phyloP scores from a whole-genome alignment of 2,329 filamentous ascomycete genomes.

The Mycosphaerella sp. region DNA sequence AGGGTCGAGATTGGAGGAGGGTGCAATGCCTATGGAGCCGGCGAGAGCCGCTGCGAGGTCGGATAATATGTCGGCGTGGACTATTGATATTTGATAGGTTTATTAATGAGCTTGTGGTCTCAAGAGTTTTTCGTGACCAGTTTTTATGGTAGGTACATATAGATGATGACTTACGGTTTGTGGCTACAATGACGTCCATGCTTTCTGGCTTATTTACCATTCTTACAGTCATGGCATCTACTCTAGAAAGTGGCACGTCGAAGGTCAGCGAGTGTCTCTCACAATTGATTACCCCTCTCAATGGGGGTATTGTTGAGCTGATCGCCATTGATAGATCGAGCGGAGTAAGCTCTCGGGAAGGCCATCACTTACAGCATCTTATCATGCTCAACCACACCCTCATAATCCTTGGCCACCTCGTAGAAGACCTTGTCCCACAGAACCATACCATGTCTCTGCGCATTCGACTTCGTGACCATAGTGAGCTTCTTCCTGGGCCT shows the following conservation, averaged over 20 bases:
- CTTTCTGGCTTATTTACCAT: slow-evolving; percentile 44
- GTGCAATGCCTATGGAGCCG: slow-evolving; percentile 66
- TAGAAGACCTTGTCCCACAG: slow-evolving; percentile 45
- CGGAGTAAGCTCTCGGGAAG: too few relatives aligned
- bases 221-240: slow-evolving; percentile 45
- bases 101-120: too few relatives aligned
- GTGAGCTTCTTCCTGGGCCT: slow-evolving; percentile 44
- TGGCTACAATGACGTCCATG: slow-evolving; percentile 46
- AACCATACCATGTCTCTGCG: slow-evolving; percentile 46
- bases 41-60: slow-evolving; percentile 65
- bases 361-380: slow-evolving; percentile 38
- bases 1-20: slow-evolving; percentile 64
- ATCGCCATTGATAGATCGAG: too few relatives aligned
- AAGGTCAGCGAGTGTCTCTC: too few relatives aligned
- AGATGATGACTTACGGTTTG: slow-evolving; percentile 42
- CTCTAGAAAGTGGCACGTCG: slow-evolving; percentile 13
- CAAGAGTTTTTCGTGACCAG: too few relatives aligned
- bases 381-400: slow-evolving; percentile 40
- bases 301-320: too few relatives aligned
- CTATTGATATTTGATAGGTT: slow-evolving; percentile 13
- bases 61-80: slow-evolving; percentile 46
- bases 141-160: too few relatives aligned
- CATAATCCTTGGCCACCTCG: slow-evolving; percentile 43
- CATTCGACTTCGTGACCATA: slow-evolving; percentile 48
- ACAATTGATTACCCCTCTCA: too few relatives aligned